Evolutionary conservation across 192 early-diverging fungal genomes (phyloP).

Genomic region (Cetraspora pellucida): DNA sequence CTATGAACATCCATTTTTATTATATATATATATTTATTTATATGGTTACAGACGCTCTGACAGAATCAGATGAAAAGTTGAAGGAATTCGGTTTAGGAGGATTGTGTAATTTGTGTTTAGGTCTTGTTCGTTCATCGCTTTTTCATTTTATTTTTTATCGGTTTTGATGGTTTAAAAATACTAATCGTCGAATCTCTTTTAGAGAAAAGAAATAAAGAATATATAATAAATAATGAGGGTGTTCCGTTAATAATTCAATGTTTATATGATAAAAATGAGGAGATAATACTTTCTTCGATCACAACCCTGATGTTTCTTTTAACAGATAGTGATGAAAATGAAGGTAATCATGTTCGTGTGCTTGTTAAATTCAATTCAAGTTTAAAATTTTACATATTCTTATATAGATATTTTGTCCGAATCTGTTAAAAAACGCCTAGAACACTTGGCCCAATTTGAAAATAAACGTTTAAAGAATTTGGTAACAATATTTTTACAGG

Average conservation of each 20-base stretch:
- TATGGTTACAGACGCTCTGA: slow-evolving; percentile 18
- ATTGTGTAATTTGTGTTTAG: slow-evolving; percentile 33
- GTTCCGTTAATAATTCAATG: slow-evolving; percentile 26
- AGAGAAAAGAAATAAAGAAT: slow-evolving; percentile 21
- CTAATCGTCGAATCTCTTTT: background rate
- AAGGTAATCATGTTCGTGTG: background rate
- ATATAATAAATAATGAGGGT: slow-evolving; percentile 30
- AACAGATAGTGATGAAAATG: background rate
- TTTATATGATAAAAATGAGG: slow-evolving; percentile 19
- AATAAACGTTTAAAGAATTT: slow-evolving; percentile 13
- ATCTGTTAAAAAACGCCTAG: background rate
- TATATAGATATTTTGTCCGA: slow-evolving; percentile 12
- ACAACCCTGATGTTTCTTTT: slow-evolving; percentile 20
- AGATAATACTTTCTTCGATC: slow-evolving; percentile 16
- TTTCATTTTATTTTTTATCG: background rate
- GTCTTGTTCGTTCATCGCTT: background rate
- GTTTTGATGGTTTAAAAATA: background rate
- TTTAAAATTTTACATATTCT: background rate
- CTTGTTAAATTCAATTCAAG: background rate
- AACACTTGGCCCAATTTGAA: slow-evolving; percentile 4
- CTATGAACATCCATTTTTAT: background rate
- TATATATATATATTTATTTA: background rate
- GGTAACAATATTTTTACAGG: slow-evolving; percentile 18
- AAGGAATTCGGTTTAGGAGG: slow-evolving; percentile 35
- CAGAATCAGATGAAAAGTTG: slow-evolving; percentile 26